Base-by-base conservation (phyloP, 2,329 filamentous ascomycete genomes). In the Stachybotrys chartarum region DNA sequence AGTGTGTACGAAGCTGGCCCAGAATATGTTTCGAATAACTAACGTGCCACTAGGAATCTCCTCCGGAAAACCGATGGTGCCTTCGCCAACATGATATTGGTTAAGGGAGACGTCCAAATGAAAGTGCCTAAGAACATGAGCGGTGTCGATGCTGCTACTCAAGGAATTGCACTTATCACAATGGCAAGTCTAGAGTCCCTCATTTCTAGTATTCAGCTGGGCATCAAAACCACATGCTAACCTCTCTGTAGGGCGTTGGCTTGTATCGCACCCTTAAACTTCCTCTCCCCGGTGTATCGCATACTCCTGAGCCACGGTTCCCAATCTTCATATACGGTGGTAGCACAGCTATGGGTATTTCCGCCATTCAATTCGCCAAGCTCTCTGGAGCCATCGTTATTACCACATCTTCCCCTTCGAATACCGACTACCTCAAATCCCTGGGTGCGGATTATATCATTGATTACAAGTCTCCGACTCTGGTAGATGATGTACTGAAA, bases 311-410 rank as follows among this genome's bases (percentile, higher is more conserved):
- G 32, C 66, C 70, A 18, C 64, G 70, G 52, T 63, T 71, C 57
- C 66, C 72, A 2, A 62, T 78, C 56, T 63, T 74, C 50, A 70
- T 72, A 57, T 74, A 75, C 51, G 74, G 71, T 50, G 72, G 70
- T 17, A 78, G 78, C 64, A 81, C 75, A 39, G 79, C 78, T 18
- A 80, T 79, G 16, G 75, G 75, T 70, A 78, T 80, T 60, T 78
- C 78, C 61, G 70, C 65, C 7, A 70, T 73, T 55, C 69, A 72
- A 55, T 70, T 61, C 59, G 70, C 69, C 32, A 70, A 69, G 59
- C 58, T 63, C 17, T 72, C 71, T 3, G 71, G 70, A 4, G 61
- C 66, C 5, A 59, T 54, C 5, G 75, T 79, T n/a, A 59, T 77
- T 31, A 62, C 72, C 3, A 76, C 73, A 2, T 68, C 69, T 0